Conservation (phyloP, 2,329 filamentous ascomycete species). For the Chaetothyriales sp. region DNA sequence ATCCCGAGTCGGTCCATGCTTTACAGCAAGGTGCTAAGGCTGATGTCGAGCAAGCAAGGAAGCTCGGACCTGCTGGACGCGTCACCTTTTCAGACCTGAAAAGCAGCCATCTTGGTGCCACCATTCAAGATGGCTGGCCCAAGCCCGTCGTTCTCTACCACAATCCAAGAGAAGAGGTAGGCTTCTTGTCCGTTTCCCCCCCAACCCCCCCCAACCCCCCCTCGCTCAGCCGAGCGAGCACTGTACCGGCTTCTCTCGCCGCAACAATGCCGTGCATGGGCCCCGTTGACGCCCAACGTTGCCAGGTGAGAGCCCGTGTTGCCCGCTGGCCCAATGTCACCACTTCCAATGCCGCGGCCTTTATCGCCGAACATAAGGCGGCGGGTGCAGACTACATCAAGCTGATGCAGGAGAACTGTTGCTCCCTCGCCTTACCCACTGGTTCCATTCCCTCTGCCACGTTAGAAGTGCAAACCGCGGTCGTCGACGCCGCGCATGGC, state of each 20-base stretch:
- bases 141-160: conserved; percentile 18
- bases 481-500: conserved; percentile 15
- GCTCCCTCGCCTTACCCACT: conserved; percentile 17
- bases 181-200: not conserved
- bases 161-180: conserved; percentile 20
- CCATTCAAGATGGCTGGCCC: conserved; percentile 32
- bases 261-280: too few species aligned
- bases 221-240: too few species aligned
- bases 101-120: conserved; percentile 35
- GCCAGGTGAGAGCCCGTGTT: conserved; percentile 24
- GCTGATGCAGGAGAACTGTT: conserved; percentile 19
- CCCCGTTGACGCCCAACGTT: conserved; percentile 2
- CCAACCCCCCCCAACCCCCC: too few species aligned
- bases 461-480: conserved; percentile 28
- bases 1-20: conserved; percentile 9
- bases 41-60: conserved; percentile 10
- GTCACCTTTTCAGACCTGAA: conserved; percentile 31
- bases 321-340: conserved; percentile 36
- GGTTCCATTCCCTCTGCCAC: conserved; percentile 14
- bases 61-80: conserved; percentile 2
- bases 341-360: conserved; percentile 27
- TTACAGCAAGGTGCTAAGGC: conserved; percentile 7
- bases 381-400: conserved; percentile 19
- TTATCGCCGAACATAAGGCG: conserved; percentile 13
- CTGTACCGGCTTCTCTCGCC: too few species aligned